Evolutionary conservation across 768 basidiomycete species (phyloP), one percentile per base, ranked within the genome.

Genomic region (Royoungia palumana): DNA sequence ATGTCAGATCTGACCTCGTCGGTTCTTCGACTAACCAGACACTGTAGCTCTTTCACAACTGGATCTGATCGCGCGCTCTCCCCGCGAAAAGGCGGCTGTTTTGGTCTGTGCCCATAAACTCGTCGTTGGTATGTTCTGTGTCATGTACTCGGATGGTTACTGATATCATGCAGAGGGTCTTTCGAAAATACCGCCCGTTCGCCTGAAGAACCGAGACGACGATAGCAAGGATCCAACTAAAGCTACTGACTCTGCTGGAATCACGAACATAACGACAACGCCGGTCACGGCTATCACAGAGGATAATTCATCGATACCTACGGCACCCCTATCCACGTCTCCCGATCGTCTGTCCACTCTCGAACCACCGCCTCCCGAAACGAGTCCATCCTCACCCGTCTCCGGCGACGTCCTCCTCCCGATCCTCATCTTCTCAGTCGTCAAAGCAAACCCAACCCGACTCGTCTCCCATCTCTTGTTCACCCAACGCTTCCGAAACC

Each of bases 391-490:
- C 11, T 83, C 80, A 2, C 80, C 79, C 5, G 81, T 88, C 5
- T 89, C 87, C 0, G 90, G 92, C 1, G 95, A 97, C 60, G 78
- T 96, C 35, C 84, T 99, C 34, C 78, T 99, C 14, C 95, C 95
- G 0, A 70, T 98, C 51, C 83, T 97, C 65, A 99, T 97, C 41
- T 96, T 87, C 62, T 83, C 93, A 2, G 91, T 96, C 35, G 94
- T 97, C 59, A 92, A 91, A 66, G 76, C 89, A 12, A 97, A 98
- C 63, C 95, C 96, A 1, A 75, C 83, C 1, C 84, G 82, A 49
- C 77, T 98, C 0, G 78, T 78, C n/a, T 79, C 79, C 0, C 61
- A 72, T 72, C 48, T 82, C 69, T 58, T 70, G 63, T 49, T 69
- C 65, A 51, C 70, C 54, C 47, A 65, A 44, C 57, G 62, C 3